Base-by-base conservation (phyloP, 805 yeast species). In the Yamadazyma akitaensis region DNA sequence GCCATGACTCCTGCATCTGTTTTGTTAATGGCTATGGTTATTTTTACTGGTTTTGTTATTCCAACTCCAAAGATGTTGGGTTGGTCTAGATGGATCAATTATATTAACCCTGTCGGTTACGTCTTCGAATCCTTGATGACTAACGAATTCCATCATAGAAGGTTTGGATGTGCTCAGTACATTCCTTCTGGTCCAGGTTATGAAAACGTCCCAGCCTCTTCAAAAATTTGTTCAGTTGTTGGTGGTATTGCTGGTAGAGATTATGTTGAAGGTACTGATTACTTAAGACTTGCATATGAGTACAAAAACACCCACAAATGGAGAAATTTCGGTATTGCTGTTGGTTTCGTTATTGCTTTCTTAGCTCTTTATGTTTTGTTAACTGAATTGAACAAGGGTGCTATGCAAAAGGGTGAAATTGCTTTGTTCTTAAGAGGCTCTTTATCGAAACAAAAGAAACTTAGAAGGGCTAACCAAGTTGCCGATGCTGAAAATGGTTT, bases 281-380 rank as follows among this genome's bases (percentile, higher is more conserved):
- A 84, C 57, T 53, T 88, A 45, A 51, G 51, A 8, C 55, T 55
- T 2, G 62, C 81, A 4, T 87, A 64, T 62, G 59, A 64, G 32
- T 88, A 83, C 69, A 60, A 60, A 19, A 80, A 74, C 57, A 53
- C 64, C 14, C 88, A 88, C 61, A 73, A 77, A 41, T 88, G 96
- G 96, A 80, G 96, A 69, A 85, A 88, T 62, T 74, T 84, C 47
- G 96, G 89, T 59, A 78, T 84, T 49, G 50, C 76, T 48, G 59
- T 81, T 58, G 87, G 76, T 3, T 82, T 72, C 56, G 62, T 73
- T 46, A 50, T 70, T 6, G 73, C 75, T 53, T 71, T 73, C 60
- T 53, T 77, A 48, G 48, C 50, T 31, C 53, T 64, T 7, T 46
- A 46, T 18, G 31, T 68, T 30, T 7, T 24, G 2, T 33, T 46